Percentiles rank a stretch among this genome's conserved stretches.
phyloP scores from a whole-genome alignment of 2,329 filamentous ascomycete genomes.

The Microdochium nivale region DNA sequence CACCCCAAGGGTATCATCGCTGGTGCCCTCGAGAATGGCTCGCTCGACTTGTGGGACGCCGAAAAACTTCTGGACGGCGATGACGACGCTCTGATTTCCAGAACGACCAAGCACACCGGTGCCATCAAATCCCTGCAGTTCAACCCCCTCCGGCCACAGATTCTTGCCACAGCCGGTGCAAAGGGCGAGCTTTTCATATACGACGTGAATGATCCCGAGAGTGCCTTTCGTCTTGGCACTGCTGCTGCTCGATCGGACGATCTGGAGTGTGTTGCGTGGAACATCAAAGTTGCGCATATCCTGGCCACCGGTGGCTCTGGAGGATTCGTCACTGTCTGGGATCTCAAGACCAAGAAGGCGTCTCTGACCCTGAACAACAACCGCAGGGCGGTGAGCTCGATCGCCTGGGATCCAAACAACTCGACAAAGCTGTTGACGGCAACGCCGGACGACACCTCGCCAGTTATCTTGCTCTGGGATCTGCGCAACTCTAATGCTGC shows the following conservation, averaged over 20 bases:
- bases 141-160: slow-evolving; percentile 85
- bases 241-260: slow-evolving; percentile 85
- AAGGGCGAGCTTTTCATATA: slow-evolving; percentile 97
- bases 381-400: slow-evolving; percentile 86
- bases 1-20: slow-evolving; percentile 84
- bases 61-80: slow-evolving; percentile 52
- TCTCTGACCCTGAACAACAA: slow-evolving; percentile 93
- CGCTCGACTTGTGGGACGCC: slow-evolving; percentile 89
- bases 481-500: slow-evolving; percentile 92
- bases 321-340: slow-evolving; percentile 97
- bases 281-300: slow-evolving; percentile 95
- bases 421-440: slow-evolving; percentile 91
- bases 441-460: slow-evolving; percentile 79
- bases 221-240: slow-evolving; percentile 82
- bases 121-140: slow-evolving; percentile 93
- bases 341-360: slow-evolving; percentile 95
- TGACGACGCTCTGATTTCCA: slow-evolving; percentile 71
- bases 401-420: slow-evolving; percentile 95
- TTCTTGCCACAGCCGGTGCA: slow-evolving; percentile 83
- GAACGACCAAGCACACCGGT: slow-evolving; percentile 83
- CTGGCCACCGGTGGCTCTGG: slow-evolving; percentile 87
- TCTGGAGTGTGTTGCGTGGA: slow-evolving; percentile 96
- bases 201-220: slow-evolving; percentile 82
- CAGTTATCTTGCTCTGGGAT: slow-evolving; percentile 89
- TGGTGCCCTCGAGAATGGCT: slow-evolving; percentile 89